Base-by-base conservation (phyloP, 495 filamentous ascomycete species). In the Neurospora sp. region DNA sequence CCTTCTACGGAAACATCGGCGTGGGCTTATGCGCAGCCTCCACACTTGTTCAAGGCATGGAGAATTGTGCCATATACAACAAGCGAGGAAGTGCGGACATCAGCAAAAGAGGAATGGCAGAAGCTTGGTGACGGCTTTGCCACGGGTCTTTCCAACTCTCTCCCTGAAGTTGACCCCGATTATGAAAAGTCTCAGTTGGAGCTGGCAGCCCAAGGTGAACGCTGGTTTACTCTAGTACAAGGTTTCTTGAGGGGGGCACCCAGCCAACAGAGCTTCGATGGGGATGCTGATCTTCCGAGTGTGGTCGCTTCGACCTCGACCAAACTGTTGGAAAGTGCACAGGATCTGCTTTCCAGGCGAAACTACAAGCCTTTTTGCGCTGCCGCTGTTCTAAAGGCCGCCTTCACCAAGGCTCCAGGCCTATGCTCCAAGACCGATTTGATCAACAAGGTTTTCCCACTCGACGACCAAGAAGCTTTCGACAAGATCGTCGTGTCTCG, bases 291-390 rank as follows among this genome's bases (percentile, higher is more conserved):
- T n/a, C n/a, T 80, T 2, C 53, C 14, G 3, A 71, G 59, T 14
- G 37, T 74, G 0, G 39, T 79, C 35, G 71, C 65, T 3, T 12
- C 38, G 1, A 70, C 75, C 0, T 81, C 80, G 0, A 12, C 75
- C 10, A 69, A 78, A 5, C 59, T 86, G 16, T 68, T 86, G 20
- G 69, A 75, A 8, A 80, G 80, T 4, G 73, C 80, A 4, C 72
- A 81, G 8, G 74, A 79, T 7, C 61, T 83, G 10, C 77, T 86
- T 3, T 71, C 74, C 47, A 82, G 82, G 37, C 84, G 92, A 68
- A 92, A 94, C 74, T 93, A 93, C 61, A 96, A 96, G 76, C 92
- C 93, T 0, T 97, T 92, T 75, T 92, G 91, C 16, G 91, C 91
- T 16, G 92, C 94, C 22, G 87, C 87, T 6, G 84, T 89, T 4